phyloP scores from a whole-genome alignment of 2,329 filamentous ascomycete species.

The Alternaria solani region DNA sequence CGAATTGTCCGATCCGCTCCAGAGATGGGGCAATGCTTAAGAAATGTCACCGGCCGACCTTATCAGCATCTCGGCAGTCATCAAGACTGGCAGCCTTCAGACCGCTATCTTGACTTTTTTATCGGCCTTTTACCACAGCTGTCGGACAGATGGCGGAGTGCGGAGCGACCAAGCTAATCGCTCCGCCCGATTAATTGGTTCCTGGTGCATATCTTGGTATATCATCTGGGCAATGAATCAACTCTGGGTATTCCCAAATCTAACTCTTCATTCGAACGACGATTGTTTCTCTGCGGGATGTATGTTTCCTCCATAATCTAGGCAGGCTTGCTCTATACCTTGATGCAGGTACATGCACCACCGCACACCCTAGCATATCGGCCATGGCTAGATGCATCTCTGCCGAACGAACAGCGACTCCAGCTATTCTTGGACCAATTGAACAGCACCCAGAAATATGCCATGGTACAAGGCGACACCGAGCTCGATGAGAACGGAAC shows the following conservation, averaged over 20 bases:
- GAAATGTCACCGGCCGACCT: not conserved
- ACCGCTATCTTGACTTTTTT: not conserved
- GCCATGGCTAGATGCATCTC: slow-evolving; percentile 2
- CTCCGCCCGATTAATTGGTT: not conserved
- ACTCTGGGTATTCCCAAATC: not conserved
- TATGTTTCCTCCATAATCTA: not conserved
- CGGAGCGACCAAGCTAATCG: not conserved
- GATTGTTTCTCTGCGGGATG: not conserved
- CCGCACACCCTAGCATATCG: not conserved
- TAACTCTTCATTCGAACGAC: not conserved
- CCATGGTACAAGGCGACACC: slow-evolving; percentile 9
- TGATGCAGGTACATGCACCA: slow-evolving; percentile 1
- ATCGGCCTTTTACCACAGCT: not conserved
- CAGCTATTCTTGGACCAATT: slow-evolving; percentile 6
- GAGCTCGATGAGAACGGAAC: slow-evolving; percentile 9
- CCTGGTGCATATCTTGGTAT: not conserved
- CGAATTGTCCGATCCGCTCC: not conserved
- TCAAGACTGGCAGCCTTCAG: too few relatives aligned
- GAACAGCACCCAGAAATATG: slow-evolving; percentile 10
- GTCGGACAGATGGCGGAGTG: not conserved
- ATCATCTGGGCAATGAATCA: too few relatives aligned
- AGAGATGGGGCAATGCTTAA: not conserved
- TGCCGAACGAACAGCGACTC: not conserved
- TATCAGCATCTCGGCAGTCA: not conserved
- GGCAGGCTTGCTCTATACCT: not conserved